These are phyloP conservation scores for Canna indica DNA, from an alignment of 176 grass and related monocot genomes.

Conservation along the genomic window DNA sequence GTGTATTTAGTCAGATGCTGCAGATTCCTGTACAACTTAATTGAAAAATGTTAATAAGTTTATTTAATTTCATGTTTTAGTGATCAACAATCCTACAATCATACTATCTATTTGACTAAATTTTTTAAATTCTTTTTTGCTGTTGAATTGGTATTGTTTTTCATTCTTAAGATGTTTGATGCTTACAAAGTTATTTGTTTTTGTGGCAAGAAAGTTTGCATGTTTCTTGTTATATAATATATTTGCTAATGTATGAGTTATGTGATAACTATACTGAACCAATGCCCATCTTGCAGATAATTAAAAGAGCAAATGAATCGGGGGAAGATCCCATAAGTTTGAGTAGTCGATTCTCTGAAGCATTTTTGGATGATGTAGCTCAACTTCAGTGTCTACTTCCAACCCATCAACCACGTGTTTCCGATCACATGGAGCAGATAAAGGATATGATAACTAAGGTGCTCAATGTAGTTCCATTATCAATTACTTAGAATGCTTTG, in stretches of 20 bases:
- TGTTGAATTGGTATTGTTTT: too few species aligned
- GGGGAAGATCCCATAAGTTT: constrained; percentile 57
- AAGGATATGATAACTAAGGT: constrained; percentile 81
- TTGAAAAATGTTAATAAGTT: too few species aligned
- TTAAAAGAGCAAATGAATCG: constrained; percentile 66
- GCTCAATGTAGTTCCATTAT: background rate
- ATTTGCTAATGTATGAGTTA: background rate
- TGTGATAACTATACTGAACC: background rate
- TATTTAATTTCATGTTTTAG: too few species aligned
- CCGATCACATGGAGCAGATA: constrained; percentile 77
- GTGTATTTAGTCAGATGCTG: too few species aligned
- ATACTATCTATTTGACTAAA: too few species aligned
- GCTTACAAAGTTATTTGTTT: too few species aligned
- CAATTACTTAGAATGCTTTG: background rate
- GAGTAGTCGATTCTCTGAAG: constrained; percentile 54
- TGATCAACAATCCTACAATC: too few species aligned
- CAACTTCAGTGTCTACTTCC: constrained; percentile 72
- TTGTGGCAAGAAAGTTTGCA: too few species aligned
- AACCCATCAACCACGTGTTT: constrained; percentile 62
- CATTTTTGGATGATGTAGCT: constrained; percentile 66
- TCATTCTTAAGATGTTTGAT: too few species aligned
- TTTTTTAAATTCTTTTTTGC: too few species aligned
- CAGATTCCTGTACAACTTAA: too few species aligned
- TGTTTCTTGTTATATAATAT: too few species aligned
- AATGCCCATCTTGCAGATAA: constrained; percentile 49